Evolutionary conservation across 345 rosid genomes (phyloP).

Genomic region (Iberis pinnata): DNA sequence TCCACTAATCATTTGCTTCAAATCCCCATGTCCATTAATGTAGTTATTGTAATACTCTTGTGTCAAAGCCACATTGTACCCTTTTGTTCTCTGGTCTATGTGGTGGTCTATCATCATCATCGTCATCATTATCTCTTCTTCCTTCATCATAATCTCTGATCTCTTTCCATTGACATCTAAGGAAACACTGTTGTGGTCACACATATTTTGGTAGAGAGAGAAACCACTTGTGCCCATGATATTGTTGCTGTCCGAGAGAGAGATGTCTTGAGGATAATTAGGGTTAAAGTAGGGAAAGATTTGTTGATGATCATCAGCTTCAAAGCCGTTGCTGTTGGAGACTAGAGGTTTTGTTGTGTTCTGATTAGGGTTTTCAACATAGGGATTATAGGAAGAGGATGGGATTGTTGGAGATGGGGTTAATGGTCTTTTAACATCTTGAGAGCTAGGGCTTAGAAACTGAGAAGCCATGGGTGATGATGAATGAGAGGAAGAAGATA

Average conservation of each 20-base stretch:
- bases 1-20: slow-evolving; percentile 56
- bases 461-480: too few relatives aligned
- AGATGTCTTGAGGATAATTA: slow-evolving; percentile 21
- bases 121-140: slow-evolving; percentile 42
- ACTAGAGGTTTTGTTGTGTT: slow-evolving; percentile 29
- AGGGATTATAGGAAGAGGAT: slow-evolving; percentile 28
- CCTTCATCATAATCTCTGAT: slow-evolving; percentile 48
- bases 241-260: slow-evolving; percentile 17
- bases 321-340: slow-evolving; percentile 22
- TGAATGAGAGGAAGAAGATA: slow-evolving; percentile 31
- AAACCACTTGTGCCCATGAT: slow-evolving; percentile 21
- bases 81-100: slow-evolving; percentile 33
- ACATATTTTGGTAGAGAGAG: slow-evolving; percentile 37
- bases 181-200: slow-evolving; percentile 51
- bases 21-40: slow-evolving; percentile 43
- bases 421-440: slow-evolving; percentile 36
- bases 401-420: slow-evolving; percentile 28
- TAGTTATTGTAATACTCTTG: slow-evolving; percentile 31
- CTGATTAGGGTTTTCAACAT: slow-evolving; percentile 31
- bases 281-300: slow-evolving; percentile 15
- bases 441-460: slow-evolving; percentile 26
- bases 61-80: slow-evolving; percentile 29
- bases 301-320: slow-evolving; percentile 18
- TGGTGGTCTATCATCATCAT: slow-evolving; percentile 27
- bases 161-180: slow-evolving; percentile 45